These are phyloP conservation scores for Lachancea mirantina DNA, from an alignment of 805 yeast species.

Conservation along the genomic window DNA sequence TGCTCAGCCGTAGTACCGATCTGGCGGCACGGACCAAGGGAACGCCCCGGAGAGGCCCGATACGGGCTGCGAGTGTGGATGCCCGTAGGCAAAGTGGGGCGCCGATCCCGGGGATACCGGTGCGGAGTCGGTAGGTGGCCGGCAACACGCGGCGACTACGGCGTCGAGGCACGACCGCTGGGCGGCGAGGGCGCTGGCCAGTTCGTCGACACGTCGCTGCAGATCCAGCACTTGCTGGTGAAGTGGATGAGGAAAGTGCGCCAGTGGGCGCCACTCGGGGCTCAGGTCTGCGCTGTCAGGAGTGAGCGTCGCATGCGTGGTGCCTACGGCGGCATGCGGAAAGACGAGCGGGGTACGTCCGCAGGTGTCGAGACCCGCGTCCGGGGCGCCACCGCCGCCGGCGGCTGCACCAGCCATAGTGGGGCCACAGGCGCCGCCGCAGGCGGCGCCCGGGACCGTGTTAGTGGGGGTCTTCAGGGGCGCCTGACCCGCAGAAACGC, in stretches of 20 bases:
- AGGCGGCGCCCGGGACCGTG: neutral
- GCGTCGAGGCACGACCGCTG: constrained; percentile 5
- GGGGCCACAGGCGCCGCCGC: neutral
- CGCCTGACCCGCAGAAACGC: no score
- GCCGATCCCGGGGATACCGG: neutral
- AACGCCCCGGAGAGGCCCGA: neutral
- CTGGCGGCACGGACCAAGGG: neutral
- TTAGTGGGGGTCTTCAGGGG: no score
- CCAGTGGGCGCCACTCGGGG: constrained; percentile 6
- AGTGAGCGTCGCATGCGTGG: no score
- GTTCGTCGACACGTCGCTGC: constrained; percentile 5
- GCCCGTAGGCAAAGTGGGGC: neutral
- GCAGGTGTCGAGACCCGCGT: constrained; percentile 1
- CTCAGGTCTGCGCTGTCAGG: constrained; percentile 3
- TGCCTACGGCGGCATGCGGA: no score
- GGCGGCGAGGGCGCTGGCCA: constrained; percentile 3
- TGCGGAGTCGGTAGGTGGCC: neutral
- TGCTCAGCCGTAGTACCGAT: no score
- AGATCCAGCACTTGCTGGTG: constrained; percentile 6
- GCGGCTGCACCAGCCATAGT: neutral
- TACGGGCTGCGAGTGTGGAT: neutral
- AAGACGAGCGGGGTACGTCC: constrained; percentile 2
- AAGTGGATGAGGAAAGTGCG: constrained; percentile 4
- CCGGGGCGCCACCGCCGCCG: neutral
- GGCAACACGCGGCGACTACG: neutral